Conservation (phyloP, 176 grass and related monocot species). For the Ensete ventricosum region DNA sequence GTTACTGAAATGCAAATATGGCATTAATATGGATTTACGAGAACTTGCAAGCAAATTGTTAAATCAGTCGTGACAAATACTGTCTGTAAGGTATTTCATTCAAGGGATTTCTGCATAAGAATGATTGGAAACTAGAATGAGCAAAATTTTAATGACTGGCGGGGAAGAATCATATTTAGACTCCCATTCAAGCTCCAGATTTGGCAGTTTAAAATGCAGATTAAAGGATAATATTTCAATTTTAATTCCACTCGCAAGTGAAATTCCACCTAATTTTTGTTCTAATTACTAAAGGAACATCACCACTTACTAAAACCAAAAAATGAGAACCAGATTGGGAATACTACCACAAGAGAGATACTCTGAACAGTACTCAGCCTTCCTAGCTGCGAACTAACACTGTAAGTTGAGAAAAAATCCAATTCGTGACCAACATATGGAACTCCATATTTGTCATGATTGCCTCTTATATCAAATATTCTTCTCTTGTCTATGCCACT, state of each 20-base stretch:
- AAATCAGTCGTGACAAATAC: neutral
- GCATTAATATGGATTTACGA: neutral
- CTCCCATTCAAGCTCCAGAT: neutral
- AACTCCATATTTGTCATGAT: slow-evolving; percentile 97
- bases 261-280: neutral
- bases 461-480: slow-evolving; percentile 96
- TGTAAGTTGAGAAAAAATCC: slow-evolving; percentile 77
- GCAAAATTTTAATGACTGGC: neutral
- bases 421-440: slow-evolving; percentile 49
- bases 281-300: neutral
- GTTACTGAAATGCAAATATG: neutral
- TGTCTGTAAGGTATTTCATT: neutral
- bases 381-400: slow-evolving; percentile 54
- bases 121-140: neutral
- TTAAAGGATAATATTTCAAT: neutral
- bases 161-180: neutral
- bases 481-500: slow-evolving; percentile 46
- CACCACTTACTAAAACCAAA: neutral
- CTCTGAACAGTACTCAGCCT: slow-evolving; percentile 49
- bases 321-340: neutral
- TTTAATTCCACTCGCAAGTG: neutral
- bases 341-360: slow-evolving; percentile 74
- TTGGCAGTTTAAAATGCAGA: neutral
- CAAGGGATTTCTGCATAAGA: neutral
- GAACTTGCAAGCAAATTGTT: neutral